Evolutionary conservation across 257 asterid genomes (phyloP).

Genomic region (Salvia rosmarinus): DNA sequence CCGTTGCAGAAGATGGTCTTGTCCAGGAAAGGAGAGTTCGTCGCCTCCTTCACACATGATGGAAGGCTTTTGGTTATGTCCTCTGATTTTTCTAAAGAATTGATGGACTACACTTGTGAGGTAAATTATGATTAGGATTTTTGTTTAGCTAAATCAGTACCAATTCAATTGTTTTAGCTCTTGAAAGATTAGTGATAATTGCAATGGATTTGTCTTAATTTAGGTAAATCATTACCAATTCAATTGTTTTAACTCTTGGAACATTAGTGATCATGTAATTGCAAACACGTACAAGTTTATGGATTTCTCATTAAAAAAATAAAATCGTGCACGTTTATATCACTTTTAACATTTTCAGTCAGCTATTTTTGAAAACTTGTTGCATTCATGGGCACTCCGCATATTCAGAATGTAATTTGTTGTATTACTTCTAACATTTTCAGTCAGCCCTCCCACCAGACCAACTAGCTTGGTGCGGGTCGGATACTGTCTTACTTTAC

Average conservation of each 20-base stretch:
- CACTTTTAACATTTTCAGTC: too few species aligned
- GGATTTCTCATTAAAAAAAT: too few species aligned
- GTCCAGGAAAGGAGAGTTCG: slow-evolving; percentile 78
- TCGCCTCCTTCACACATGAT: slow-evolving; percentile 85
- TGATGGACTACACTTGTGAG: slow-evolving; percentile 83
- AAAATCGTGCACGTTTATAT: too few species aligned
- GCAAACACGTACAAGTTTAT: too few species aligned
- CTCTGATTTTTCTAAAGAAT: slow-evolving; percentile 70
- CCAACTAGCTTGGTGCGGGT: slow-evolving; percentile 97
- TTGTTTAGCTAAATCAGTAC: background rate
- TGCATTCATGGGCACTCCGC: slow-evolving; percentile 11
- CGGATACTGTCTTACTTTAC: slow-evolving; percentile 87
- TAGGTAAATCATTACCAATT: background rate
- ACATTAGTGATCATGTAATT: background rate
- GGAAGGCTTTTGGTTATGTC: slow-evolving; percentile 89
- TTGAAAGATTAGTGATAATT: background rate
- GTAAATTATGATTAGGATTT: slow-evolving; percentile 40
- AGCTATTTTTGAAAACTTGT: too few species aligned
- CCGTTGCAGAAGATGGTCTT: slow-evolving; percentile 92
- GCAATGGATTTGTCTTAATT: too few species aligned
- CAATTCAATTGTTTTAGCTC: background rate
- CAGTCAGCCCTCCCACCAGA: slow-evolving; percentile 95
- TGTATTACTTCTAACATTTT: slow-evolving; percentile 27
- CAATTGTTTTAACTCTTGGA: background rate
- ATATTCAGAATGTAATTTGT: slow-evolving; percentile 17